Conservation (phyloP, 768 basidiomycete species). For the Udeniomyces megalosporus region DNA sequence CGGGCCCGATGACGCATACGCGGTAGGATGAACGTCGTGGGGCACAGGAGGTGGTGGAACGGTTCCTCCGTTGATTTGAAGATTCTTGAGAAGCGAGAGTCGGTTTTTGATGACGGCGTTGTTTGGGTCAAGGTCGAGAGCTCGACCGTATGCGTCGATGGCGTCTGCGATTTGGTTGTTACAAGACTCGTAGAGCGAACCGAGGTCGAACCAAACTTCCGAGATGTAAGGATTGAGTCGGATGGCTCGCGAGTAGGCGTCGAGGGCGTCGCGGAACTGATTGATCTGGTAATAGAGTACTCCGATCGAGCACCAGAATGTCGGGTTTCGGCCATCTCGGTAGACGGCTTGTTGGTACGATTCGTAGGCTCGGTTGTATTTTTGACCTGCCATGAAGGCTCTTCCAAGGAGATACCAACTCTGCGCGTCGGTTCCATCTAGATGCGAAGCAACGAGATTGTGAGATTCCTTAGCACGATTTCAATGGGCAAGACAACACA, state of each 20-base stretch:
- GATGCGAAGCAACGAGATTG: background rate
- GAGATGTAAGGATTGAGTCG: constrained; percentile 96
- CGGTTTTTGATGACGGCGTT: constrained; percentile 72
- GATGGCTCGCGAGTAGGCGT: constrained; percentile 96
- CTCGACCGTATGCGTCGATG: constrained; percentile 92
- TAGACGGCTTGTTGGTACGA: constrained; percentile 99
- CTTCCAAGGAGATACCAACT: constrained; percentile 98
- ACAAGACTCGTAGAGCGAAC: constrained; percentile 90
- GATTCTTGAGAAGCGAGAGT: constrained; percentile 58
- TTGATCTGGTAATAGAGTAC: constrained; percentile 99
- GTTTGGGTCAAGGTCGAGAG: constrained; percentile 76
- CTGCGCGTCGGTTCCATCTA: constrained; percentile 88
- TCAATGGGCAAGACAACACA: background rate
- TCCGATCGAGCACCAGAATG: constrained; percentile 99
- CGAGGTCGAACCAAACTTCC: constrained; percentile 92
- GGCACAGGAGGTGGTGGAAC: constrained; percentile 76
- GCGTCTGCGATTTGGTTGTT: constrained; percentile 98
- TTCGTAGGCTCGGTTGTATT: constrained; percentile 99
- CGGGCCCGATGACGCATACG: constrained; percentile 42
- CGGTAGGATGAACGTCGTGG: constrained; percentile 89
- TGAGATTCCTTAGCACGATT: background rate
- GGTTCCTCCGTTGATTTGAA: constrained; percentile 54
- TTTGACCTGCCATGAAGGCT: constrained; percentile 95
- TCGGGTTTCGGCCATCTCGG: constrained; percentile 94
- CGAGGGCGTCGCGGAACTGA: constrained; percentile 95